Conservation (phyloP, 108 stramenopile species). For the Cyclotella choctawhatcheeana region DNA sequence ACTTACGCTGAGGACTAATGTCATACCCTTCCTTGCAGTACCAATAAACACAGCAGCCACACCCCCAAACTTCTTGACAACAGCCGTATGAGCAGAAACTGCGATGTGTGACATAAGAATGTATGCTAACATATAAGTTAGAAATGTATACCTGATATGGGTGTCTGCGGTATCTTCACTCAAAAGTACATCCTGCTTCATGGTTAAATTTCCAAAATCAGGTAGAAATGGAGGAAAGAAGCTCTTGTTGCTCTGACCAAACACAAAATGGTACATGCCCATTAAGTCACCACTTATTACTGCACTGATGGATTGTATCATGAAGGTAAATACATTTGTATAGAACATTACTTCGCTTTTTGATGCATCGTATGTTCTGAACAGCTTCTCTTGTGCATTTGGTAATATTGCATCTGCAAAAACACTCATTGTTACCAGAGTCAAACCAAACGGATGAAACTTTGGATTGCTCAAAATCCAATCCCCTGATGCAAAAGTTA, state of each 20-base stretch:
- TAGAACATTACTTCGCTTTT: conserved; percentile 92
- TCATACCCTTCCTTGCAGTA: conserved; percentile 94
- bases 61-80: conserved; percentile 93
- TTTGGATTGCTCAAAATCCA: conserved; percentile 78
- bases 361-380: conserved; percentile 57
- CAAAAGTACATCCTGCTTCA: conserved; percentile 14
- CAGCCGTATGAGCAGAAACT: conserved; percentile 89
- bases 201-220: conserved; percentile 3
- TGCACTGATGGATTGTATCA: conserved; percentile 86
- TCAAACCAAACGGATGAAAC: conserved; percentile 89
- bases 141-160: conserved; percentile 35
- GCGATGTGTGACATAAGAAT: conserved; percentile 92
- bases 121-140: conserved; percentile 75
- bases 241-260: conserved; percentile 32
- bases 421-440: conserved; percentile 85
- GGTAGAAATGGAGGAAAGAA: background rate
- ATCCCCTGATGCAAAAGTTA: conserved; percentile 93
- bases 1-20: conserved; percentile 63
- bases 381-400: conserved; percentile 93
- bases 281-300: conserved; percentile 85
- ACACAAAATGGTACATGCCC: conserved; percentile 70
- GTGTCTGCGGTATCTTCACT: background rate
- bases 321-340: conserved; percentile 90
- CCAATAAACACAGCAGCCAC: conserved; percentile 93
- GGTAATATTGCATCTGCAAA: conserved; percentile 94